These are phyloP conservation scores for Wickerhamomyces sp. DNA, from an alignment of 1,139 yeast species.

Conservation along the genomic window DNA sequence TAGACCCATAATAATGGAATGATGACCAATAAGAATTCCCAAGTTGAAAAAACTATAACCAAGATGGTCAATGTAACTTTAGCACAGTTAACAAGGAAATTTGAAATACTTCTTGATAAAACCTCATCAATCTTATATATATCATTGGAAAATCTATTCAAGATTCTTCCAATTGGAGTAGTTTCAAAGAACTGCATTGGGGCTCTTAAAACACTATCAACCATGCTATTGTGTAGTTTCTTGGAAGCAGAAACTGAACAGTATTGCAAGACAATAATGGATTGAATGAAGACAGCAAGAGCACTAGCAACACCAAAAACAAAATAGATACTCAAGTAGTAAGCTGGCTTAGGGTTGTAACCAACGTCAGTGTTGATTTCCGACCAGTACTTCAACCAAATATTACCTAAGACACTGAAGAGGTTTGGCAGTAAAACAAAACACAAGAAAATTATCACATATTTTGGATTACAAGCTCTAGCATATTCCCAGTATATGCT, in stretches of 20 bases:
- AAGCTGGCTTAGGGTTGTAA: constrained; percentile 62
- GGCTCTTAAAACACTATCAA: constrained; percentile 74
- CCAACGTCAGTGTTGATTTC: constrained; percentile 74
- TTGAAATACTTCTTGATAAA: constrained; percentile 76
- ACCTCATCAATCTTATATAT: constrained; percentile 88
- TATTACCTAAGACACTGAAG: constrained; percentile 58
- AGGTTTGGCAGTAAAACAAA: constrained; percentile 53
- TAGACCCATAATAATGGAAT: constrained; percentile 71
- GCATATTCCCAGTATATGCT: constrained; percentile 79
- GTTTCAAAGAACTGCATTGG: constrained; percentile 98
- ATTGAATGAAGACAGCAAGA: constrained; percentile 58
- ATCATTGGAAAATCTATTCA: constrained; percentile 93
- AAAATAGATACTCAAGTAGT: constrained; percentile 73
- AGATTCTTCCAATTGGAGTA: constrained; percentile 90
- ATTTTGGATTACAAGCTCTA: constrained; percentile 75
- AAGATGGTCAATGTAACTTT: constrained; percentile 75
- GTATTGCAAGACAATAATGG: constrained; percentile 70
- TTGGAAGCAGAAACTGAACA: constrained; percentile 84
- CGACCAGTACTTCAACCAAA: constrained; percentile 98
- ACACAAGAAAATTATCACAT: constrained; percentile 53
- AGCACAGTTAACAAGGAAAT: constrained; percentile 68
- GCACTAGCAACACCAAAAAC: constrained; percentile 67
- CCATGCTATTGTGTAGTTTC: constrained; percentile 74
- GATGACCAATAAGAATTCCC: constrained; percentile 73
- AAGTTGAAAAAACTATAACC: constrained; percentile 85